Evolutionary conservation across 495 filamentous ascomycete genomes (phyloP).

Genomic region (Neurospora sp.): DNA sequence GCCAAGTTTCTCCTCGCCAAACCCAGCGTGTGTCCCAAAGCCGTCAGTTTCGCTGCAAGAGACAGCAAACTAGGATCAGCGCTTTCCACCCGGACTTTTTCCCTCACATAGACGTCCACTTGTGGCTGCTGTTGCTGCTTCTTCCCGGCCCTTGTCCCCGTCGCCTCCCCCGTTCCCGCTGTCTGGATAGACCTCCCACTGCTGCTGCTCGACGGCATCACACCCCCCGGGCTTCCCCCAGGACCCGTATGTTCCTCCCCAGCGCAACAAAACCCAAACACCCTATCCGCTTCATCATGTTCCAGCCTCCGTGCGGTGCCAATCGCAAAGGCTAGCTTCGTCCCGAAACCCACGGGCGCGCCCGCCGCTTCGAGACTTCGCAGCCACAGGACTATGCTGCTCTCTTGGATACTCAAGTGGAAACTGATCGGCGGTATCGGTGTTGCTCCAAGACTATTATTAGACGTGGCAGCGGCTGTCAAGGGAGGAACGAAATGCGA

Average conservation of each 20-base stretch:
- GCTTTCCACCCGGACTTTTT: conserved; percentile 84
- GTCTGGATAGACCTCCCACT: background rate
- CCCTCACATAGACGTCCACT: conserved; percentile 68
- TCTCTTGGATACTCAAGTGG: conserved; percentile 68
- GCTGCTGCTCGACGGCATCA: conserved; percentile 6
- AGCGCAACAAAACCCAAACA: conserved; percentile 43
- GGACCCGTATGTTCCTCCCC: background rate
- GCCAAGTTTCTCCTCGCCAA: conserved; percentile 61
- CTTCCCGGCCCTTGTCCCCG: background rate
- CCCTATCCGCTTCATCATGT: conserved; percentile 72
- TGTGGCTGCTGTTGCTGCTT: background rate
- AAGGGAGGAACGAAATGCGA: conserved; percentile 34
- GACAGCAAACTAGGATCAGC: conserved; percentile 83
- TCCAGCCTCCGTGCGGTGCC: conserved; percentile 50
- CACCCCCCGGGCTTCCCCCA: background rate
- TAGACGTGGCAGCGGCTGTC: conserved; percentile 17
- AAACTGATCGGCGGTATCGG: conserved; percentile 52
- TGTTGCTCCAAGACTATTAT: conserved; percentile 9
- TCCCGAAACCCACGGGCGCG: conserved; percentile 37
- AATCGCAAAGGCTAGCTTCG: conserved; percentile 44
- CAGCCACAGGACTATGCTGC: conserved; percentile 64
- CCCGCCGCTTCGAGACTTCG: conserved; percentile 63
- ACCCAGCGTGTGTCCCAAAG: conserved; percentile 62
- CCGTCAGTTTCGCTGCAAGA: conserved; percentile 78
- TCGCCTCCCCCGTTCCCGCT: background rate